Conservation (phyloP, 2,329 filamentous ascomycete species). For the Beauveria sp. region DNA sequence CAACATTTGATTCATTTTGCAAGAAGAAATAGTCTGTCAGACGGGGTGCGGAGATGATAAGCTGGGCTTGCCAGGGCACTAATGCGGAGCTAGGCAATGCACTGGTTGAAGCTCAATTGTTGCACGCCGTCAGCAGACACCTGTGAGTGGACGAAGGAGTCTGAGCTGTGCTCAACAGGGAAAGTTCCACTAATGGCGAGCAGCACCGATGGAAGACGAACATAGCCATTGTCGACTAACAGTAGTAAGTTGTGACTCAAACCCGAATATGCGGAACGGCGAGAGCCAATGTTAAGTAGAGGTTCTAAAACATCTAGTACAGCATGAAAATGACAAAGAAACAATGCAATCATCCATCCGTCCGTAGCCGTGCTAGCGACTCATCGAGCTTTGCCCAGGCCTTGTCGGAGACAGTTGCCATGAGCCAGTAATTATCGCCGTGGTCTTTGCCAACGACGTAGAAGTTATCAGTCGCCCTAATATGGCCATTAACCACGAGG, state of each 20-base stretch:
- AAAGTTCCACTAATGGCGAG: not conserved
- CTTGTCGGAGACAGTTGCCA: conserved; percentile 1
- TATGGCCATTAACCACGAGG: not conserved
- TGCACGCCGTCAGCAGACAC: not conserved
- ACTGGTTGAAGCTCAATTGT: not conserved
- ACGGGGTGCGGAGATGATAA: not conserved
- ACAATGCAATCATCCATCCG: not conserved
- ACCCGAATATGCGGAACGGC: not conserved
- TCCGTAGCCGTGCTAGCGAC: not conserved
- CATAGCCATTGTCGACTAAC: not conserved
- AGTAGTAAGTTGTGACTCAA: not conserved
- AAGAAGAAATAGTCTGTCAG: not conserved
- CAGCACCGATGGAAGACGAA: not conserved
- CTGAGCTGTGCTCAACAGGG: not conserved
- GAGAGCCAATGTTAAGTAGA: too few species aligned
- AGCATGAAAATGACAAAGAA: not conserved
- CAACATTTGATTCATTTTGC: too few species aligned
- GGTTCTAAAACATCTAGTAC: not conserved
- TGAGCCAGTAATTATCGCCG: conserved; percentile 2
- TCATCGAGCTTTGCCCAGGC: conserved; percentile 1
- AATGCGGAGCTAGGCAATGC: not conserved
- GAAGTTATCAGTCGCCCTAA: not conserved
- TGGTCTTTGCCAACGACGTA: conserved; percentile 1
- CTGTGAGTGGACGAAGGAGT: not conserved
- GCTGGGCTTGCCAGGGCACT: not conserved